phyloP scores from a whole-genome alignment of 495 filamentous ascomycete genomes.

The Podospora pseudoanserina region DNA sequence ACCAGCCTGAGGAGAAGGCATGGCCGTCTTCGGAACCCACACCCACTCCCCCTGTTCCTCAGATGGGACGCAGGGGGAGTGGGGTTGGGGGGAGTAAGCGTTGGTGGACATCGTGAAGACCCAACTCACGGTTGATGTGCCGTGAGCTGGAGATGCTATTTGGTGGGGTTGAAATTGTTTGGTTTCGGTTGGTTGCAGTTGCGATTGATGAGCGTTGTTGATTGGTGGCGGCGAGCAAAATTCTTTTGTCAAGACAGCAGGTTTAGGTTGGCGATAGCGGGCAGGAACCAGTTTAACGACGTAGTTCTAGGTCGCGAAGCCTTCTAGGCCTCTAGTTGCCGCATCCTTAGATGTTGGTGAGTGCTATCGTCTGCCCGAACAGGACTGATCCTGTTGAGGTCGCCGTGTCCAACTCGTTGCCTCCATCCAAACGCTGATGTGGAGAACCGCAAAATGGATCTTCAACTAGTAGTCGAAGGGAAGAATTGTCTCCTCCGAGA shows the following conservation, averaged over 20 bases:
- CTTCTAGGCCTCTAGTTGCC: not conserved
- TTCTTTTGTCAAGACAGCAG: conserved; percentile 7
- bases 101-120: conserved; percentile 11
- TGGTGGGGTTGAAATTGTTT: conserved; percentile 4
- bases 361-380: not conserved
- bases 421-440: not conserved
- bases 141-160: conserved; percentile 14
- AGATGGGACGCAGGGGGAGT: conserved; percentile 8
- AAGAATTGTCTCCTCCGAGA: too few species aligned
- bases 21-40: conserved; percentile 13
- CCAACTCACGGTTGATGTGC: conserved; percentile 11
- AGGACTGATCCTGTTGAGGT: not conserved
- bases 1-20: conserved; percentile 1
- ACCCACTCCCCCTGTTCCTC: conserved; percentile 21
- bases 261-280: not conserved
- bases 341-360: not conserved
- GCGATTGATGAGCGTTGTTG: conserved; percentile 6
- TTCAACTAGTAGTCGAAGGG: too few species aligned
- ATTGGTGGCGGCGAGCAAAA: not conserved
- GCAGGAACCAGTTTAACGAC: conserved; percentile 24
- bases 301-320: conserved; percentile 19
- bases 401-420: not conserved
- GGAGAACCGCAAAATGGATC: too few species aligned
- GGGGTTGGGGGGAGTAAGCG: conserved; percentile 2
- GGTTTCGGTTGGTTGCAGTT: conserved; percentile 4